These are phyloP conservation scores for Scedosporium apiospermum DNA, from an alignment of 2,329 filamentous ascomycete species.

Conservation along the genomic window DNA sequence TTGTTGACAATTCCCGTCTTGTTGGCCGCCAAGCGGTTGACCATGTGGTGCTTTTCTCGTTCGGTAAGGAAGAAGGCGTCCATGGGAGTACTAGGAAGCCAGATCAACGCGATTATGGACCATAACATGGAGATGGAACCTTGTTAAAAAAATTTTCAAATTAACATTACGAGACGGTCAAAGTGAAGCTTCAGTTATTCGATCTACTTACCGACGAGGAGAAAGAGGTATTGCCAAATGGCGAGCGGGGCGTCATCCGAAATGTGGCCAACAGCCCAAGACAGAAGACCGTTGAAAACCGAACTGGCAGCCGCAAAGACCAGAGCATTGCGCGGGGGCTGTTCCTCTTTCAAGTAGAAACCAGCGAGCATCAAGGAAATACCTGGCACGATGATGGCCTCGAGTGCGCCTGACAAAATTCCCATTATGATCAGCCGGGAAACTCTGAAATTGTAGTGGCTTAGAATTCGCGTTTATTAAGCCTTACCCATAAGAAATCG, in stretches of 20 bases:
- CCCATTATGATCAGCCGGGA: too few species aligned
- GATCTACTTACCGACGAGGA: too few species aligned
- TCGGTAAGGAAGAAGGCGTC: constrained; percentile 8
- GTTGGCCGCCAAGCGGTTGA: constrained; percentile 38
- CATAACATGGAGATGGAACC: constrained; percentile 11
- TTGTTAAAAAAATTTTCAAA: too few species aligned
- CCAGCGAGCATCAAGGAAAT: constrained; percentile 41
- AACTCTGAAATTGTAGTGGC: too few species aligned
- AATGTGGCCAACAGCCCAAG: constrained; percentile 23
- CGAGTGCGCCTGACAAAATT: too few species aligned
- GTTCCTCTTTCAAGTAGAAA: constrained; percentile 15
- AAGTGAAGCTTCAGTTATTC: too few species aligned
- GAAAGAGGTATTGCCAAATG: constrained; percentile 14
- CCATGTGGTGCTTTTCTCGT: constrained; percentile 34
- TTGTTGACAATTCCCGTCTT: constrained; percentile 36
- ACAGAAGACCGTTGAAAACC: constrained; percentile 19
- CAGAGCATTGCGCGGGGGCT: constrained; percentile 4
- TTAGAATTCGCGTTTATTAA: constrained; percentile 24
- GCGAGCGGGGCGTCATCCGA: constrained; percentile 14
- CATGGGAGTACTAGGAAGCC: constrained; percentile 9
- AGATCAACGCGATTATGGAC: constrained; percentile 8
- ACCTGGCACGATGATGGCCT: constrained; percentile 35
- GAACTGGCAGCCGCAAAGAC: constrained; percentile 5
- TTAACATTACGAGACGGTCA: too few species aligned
- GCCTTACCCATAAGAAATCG: constrained; percentile 24